phyloP scores from a whole-genome alignment of 768 basidiomycete genomes.

The Symmetrospora coprosmae region DNA sequence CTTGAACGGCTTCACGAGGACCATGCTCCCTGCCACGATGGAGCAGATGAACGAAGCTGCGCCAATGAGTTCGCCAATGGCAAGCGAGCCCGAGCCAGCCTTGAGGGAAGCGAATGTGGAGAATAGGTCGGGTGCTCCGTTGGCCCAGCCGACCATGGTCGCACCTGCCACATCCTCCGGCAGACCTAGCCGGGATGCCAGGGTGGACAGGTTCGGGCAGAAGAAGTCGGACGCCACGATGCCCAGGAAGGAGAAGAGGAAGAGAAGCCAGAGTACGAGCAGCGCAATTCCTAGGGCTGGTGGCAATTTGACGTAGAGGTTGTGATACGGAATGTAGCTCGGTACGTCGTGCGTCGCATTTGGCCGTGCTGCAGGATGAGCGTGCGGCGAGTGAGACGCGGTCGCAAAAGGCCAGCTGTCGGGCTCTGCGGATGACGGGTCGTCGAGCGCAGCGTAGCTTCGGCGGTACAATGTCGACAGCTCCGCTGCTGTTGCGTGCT shows the following conservation, averaged over 20 bases:
- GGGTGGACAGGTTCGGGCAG: constrained; percentile 76
- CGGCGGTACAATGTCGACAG: too few relatives aligned
- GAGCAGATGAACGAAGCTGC: constrained; percentile 92
- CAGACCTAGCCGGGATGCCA: constrained; percentile 67
- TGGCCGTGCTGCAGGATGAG: too few relatives aligned
- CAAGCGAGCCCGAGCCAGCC: constrained; percentile 66
- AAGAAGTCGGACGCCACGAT: constrained; percentile 95
- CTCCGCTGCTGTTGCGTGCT: too few relatives aligned
- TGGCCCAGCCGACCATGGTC: constrained; percentile 91
- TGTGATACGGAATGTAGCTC: constrained; percentile 16
- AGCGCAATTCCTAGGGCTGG: not conserved
- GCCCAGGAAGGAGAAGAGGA: constrained; percentile 89
- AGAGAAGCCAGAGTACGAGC: constrained; percentile 63
- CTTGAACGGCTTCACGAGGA: constrained; percentile 84
- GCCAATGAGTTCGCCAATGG: constrained; percentile 86
- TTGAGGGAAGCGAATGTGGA: constrained; percentile 89
- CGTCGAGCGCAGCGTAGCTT: too few relatives aligned
- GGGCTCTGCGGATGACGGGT: too few relatives aligned
- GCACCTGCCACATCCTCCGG: constrained; percentile 92
- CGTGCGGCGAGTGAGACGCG: too few relatives aligned
- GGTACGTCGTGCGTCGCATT: constrained; percentile 3
- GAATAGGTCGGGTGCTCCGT: constrained; percentile 92
- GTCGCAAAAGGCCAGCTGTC: too few relatives aligned
- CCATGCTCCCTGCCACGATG: constrained; percentile 95
- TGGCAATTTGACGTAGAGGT: constrained; percentile 1